Conservation (phyloP, 371 early-diverging fungal species). For the Fennellomyces sp. region DNA sequence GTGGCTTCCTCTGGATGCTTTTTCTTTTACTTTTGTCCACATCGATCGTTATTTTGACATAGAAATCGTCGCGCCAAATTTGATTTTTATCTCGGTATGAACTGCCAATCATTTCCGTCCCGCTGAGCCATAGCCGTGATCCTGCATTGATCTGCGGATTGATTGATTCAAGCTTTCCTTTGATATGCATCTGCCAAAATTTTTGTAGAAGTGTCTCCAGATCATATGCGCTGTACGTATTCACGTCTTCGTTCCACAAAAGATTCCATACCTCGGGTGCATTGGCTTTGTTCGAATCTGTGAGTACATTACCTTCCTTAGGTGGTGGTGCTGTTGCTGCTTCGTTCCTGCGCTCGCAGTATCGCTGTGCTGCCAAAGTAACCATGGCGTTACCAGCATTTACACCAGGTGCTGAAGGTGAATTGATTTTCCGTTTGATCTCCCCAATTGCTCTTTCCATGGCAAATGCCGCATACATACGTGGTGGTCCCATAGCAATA, state of each 20-base stretch:
- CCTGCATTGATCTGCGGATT: neutral
- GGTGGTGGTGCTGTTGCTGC: neutral
- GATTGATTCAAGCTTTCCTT: neutral
- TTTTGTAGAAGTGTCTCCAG: neutral
- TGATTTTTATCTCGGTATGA: neutral
- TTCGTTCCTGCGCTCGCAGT: neutral
- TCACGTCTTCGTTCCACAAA: neutral
- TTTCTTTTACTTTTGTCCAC: neutral
- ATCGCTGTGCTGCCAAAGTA: neutral
- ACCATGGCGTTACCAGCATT: conserved; percentile 2
- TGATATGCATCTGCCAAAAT: neutral
- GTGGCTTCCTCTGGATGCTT: neutral
- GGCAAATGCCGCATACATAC: neutral
- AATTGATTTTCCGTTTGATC: neutral
- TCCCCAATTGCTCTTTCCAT: neutral
- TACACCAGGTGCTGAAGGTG: neutral
- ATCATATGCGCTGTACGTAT: neutral
- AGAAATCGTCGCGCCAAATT: neutral
- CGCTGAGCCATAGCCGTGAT: neutral
- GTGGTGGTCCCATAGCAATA: neutral
- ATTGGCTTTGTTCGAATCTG: neutral
- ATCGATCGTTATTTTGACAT: neutral
- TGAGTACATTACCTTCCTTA: neutral
- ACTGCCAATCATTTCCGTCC: neutral
- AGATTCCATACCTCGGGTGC: neutral